phyloP scores from a whole-genome alignment of 805 yeast genomes.

The Wickerhamiella siamensis region DNA sequence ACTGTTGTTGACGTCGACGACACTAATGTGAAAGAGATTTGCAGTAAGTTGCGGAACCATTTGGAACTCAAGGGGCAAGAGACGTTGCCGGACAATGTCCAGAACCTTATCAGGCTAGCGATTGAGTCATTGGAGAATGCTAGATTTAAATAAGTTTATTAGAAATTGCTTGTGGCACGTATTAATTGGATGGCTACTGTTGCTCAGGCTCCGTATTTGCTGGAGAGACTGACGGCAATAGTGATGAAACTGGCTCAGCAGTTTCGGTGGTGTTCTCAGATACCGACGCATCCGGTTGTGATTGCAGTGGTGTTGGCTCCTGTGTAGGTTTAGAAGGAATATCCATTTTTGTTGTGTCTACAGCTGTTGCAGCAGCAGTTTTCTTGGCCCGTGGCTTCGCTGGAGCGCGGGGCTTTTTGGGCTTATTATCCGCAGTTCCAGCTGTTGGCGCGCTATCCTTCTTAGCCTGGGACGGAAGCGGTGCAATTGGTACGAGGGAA shows the following conservation, averaged over 20 bases:
- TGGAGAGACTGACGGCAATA: no score
- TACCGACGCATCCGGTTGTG: conserved; percentile 4
- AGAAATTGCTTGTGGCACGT: no score
- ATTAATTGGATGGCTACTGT: background rate
- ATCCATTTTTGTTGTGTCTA: background rate
- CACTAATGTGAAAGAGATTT: conserved; percentile 21
- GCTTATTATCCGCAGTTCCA: no score
- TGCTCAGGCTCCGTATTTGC: no score
- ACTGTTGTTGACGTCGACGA: conserved; percentile 27
- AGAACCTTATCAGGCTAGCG: background rate
- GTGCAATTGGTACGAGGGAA: no score
- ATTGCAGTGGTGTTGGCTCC: conserved; percentile 3
- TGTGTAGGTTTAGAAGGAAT: background rate
- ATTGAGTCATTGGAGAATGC: conserved; percentile 8
- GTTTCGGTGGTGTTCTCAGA: conserved; percentile 3
- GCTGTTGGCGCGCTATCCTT: no score
- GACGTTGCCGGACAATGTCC: background rate
- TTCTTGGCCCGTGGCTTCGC: no score
- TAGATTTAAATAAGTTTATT: background rate
- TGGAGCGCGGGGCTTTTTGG: no score
- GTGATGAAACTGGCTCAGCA: no score
- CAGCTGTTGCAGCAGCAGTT: conserved; percentile 1
- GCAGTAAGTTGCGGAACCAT: conserved; percentile 21
- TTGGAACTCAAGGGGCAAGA: background rate
- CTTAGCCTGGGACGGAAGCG: no score